Conservation (phyloP, 2,329 filamentous ascomycete genomes). For the Blastomyces gilchristii region DNA sequence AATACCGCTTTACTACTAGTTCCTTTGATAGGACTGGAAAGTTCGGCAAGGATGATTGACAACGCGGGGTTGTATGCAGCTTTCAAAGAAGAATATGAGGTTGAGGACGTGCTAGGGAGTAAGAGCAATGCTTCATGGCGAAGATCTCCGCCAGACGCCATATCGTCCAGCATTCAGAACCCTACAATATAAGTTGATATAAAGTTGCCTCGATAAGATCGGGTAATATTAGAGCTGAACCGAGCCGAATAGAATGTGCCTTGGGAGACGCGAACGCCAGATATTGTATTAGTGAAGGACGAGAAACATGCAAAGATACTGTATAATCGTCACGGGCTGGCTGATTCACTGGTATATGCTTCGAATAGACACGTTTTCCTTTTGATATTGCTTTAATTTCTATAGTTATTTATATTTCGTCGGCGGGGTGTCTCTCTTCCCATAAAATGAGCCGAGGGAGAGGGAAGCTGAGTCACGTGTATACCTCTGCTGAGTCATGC, state of each 20-base stretch:
- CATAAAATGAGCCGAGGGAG: slow-evolving; percentile 2
- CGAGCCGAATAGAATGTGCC: neutral
- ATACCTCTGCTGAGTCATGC: neutral
- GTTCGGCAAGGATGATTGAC: slow-evolving; percentile 42
- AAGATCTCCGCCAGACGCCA: neutral
- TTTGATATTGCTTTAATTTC: neutral
- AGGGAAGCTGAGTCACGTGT: neutral
- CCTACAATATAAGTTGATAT: neutral
- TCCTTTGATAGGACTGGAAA: slow-evolving; percentile 31
- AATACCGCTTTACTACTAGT: slow-evolving; percentile 32
- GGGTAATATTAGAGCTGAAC: neutral
- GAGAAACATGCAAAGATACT: neutral
- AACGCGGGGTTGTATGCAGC: slow-evolving; percentile 53
- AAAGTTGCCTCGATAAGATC: neutral
- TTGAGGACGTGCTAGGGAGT: slow-evolving; percentile 52
- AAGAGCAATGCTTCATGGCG: slow-evolving; percentile 38
- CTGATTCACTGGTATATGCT: neutral
- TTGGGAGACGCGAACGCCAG: neutral
- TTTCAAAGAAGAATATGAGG: slow-evolving; percentile 42
- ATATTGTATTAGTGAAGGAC: neutral
- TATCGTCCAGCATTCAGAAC: neutral
- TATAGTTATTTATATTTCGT: neutral
- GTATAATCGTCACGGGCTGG: neutral
- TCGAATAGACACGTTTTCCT: neutral
- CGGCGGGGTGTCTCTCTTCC: neutral